Evolutionary conservation across 495 filamentous ascomycete species (phyloP).

Genomic region (Penicillium paradoxum): DNA sequence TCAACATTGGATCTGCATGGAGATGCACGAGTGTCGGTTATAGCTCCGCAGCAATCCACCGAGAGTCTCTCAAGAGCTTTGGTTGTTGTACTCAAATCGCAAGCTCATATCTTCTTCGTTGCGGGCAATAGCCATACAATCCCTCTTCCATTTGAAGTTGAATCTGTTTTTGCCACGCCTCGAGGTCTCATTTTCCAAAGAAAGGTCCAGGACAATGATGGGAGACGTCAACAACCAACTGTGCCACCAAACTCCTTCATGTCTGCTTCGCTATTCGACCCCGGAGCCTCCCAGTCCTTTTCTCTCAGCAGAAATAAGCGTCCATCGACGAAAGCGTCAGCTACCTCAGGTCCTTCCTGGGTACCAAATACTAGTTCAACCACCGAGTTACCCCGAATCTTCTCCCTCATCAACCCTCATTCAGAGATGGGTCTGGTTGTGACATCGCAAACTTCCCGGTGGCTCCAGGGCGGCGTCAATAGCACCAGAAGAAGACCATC

Average conservation of each 20-base stretch:
- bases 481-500: constrained; percentile 26
- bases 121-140: constrained; percentile 82
- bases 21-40: constrained; percentile 14
- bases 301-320: constrained; percentile 34
- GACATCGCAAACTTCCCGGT: constrained; percentile 40
- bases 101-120: constrained; percentile 92
- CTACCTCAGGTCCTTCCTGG: constrained; percentile 22
- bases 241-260: constrained; percentile 79
- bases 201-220: constrained; percentile 46
- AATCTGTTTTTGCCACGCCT: constrained; percentile 76
- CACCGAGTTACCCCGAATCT: constrained; percentile 69
- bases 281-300: constrained; percentile 41
- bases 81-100: constrained; percentile 86
- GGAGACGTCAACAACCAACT: constrained; percentile 21
- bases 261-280: constrained; percentile 50
- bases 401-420: constrained; percentile 81
- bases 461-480: constrained; percentile 25
- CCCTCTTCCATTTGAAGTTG: constrained; percentile 90
- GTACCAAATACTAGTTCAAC: constrained; percentile 32
- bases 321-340: constrained; percentile 29
- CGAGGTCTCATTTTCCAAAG: constrained; percentile 80
- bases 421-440: constrained; percentile 83
- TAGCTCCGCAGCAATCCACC: constrained; percentile 13
- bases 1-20: constrained; percentile 23
- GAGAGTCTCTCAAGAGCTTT: constrained; percentile 56